A percentile compares a stretch with the other conserved stretches of the same genome.
phyloP scores from a whole-genome alignment of 768 basidiomycete genomes.

The Podaxis carcinomalis region DNA sequence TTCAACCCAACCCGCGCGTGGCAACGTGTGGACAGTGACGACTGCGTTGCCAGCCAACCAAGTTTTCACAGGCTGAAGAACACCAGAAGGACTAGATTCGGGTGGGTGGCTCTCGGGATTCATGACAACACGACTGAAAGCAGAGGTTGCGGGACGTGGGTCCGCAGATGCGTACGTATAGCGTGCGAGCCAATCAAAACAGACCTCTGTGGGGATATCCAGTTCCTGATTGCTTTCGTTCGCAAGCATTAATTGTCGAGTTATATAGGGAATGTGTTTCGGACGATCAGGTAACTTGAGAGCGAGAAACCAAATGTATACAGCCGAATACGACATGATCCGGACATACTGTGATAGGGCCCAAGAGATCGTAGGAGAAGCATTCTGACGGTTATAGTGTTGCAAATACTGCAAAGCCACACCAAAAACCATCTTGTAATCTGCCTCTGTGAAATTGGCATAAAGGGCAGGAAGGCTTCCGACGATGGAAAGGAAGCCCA shows the following conservation, averaged over 20 bases:
- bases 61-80: constrained; percentile 39
- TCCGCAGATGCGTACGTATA: constrained; percentile 95
- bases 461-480: constrained; percentile 78
- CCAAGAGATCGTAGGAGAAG: constrained; percentile 66
- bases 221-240: constrained; percentile 70
- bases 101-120: constrained; percentile 38
- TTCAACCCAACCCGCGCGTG: constrained; percentile 83
- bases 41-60: constrained; percentile 88
- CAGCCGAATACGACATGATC: constrained; percentile 82
- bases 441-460: constrained; percentile 85
- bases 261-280: constrained; percentile 80
- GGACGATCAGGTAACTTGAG: constrained; percentile 79
- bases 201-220: constrained; percentile 92
- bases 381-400: constrained; percentile 69
- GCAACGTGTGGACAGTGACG: constrained; percentile 73
- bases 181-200: constrained; percentile 95
- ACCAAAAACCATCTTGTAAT: constrained; percentile 92
- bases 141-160: constrained; percentile 78
- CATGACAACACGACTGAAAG: constrained; percentile 78
- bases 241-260: constrained; percentile 78
- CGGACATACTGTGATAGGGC: constrained; percentile 90
- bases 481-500: constrained; percentile 85
- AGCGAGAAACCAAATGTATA: constrained; percentile 94
- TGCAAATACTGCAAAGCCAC: constrained; percentile 93
- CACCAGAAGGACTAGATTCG: constrained; percentile 30